phyloP scores from a whole-genome alignment of 805 yeast genomes.

The Komagataella pseudopastoris region DNA sequence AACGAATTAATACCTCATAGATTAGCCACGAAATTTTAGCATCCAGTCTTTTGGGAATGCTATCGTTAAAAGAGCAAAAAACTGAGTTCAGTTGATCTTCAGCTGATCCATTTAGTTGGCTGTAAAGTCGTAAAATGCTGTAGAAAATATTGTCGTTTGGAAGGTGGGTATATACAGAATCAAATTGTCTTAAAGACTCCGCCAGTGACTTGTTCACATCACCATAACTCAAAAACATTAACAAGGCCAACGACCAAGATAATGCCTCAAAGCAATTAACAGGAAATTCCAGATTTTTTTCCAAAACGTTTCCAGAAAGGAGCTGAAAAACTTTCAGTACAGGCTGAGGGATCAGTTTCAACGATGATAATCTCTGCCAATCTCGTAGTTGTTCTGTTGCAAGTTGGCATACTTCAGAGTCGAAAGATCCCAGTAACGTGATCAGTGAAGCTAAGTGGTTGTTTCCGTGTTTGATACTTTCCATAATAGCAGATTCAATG shows the following conservation, averaged over 20 bases:
- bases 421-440: slow-evolving; percentile 61
- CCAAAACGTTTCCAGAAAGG: slow-evolving; percentile 36
- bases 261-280: slow-evolving; percentile 28
- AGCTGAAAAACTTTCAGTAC: slow-evolving; percentile 51
- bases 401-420: slow-evolving; percentile 34
- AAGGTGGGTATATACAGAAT: neutral
- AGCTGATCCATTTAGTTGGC: slow-evolving; percentile 9
- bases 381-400: slow-evolving; percentile 51
- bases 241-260: slow-evolving; percentile 55
- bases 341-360: slow-evolving; percentile 34
- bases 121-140: slow-evolving; percentile 16
- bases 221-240: slow-evolving; percentile 52
- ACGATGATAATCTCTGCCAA: slow-evolving; percentile 40
- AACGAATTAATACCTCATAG: slow-evolving; percentile 5
- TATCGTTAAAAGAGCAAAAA: slow-evolving; percentile 1
- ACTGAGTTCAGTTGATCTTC: slow-evolving; percentile 1
- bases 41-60: neutral
- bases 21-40: slow-evolving; percentile 6
- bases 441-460: slow-evolving; percentile 59
- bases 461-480: slow-evolving; percentile 49
- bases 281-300: slow-evolving; percentile 9
- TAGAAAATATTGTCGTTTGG: slow-evolving; percentile 9
- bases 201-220: slow-evolving; percentile 23
- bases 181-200: slow-evolving; percentile 15
- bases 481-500: slow-evolving; percentile 43